Conservation (phyloP, 176 grass and related monocot genomes). For the Carex pumila region DNA sequence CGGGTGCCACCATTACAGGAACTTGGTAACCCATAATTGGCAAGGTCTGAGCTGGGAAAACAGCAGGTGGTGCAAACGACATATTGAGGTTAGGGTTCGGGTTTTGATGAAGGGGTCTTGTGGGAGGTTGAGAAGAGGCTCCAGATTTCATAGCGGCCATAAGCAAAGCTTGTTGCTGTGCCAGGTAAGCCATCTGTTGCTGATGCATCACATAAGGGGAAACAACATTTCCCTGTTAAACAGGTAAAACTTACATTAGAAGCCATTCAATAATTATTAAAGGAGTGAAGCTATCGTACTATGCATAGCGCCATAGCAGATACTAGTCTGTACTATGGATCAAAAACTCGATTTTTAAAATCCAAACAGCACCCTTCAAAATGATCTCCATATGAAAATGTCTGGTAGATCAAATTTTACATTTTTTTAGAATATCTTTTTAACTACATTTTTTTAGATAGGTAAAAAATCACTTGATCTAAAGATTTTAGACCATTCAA, state of each 20-base stretch:
- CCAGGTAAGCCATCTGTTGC: conserved; percentile 80
- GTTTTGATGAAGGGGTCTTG: conserved; percentile 41
- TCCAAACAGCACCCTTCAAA: no score
- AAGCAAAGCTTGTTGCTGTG: conserved; percentile 92
- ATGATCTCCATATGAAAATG: no score
- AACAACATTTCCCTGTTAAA: conserved; percentile 79
- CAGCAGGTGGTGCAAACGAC: conserved; percentile 32
- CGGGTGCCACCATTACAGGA: conserved; percentile 31
- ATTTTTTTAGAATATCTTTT: no score
- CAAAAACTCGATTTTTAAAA: no score
- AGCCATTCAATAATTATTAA: not conserved
- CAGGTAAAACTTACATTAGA: conserved; percentile 3
- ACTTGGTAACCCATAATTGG: conserved; percentile 58
- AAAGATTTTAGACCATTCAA: no score
- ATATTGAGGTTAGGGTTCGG: conserved; percentile 14
- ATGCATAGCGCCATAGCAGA: no score
- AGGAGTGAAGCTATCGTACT: no score
- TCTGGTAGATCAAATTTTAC: no score
- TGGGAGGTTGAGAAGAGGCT: conserved; percentile 32
- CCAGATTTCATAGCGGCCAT: conserved; percentile 79
- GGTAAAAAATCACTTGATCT: no score
- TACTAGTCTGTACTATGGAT: no score
- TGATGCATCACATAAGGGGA: conserved; percentile 84
- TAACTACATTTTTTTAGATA: no score
- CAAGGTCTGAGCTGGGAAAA: conserved; percentile 49